Base-by-base conservation (phyloP, 352 stramenopile species). In the Phytophthora multivora region DNA sequence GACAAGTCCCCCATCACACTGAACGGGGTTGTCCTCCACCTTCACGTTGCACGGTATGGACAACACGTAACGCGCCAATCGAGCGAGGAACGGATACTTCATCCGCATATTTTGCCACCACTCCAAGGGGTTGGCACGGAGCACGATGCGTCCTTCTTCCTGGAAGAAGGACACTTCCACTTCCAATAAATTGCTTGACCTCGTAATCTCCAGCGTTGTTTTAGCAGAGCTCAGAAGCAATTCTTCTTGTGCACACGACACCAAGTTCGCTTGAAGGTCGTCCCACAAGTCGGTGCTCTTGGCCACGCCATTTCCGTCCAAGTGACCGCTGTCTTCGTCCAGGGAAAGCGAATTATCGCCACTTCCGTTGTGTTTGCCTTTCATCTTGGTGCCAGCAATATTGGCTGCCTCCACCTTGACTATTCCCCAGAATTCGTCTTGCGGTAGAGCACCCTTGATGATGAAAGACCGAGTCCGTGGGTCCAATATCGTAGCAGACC, bases 121-220 rank as follows among this genome's bases (percentile, higher is more conserved):
- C 54, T 90, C 81, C 10, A 91, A 74, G 8, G 83, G 81, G 30
- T 89, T 92, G 5, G 72, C 75, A 21, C 73, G 70, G 38, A 92
- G 55, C 28, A 63, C 69, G 30, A 92, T 89, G 11, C 70, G 69
- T 0, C 65, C 63, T 66, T 90, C 83, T 62, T 90, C 83, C 31
- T 90, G 81, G 38, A 91, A 88, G 43, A 90, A 91, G 9, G 81
- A 90, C 4, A 92, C 83, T 61, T 92, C 83, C 18, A 92, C 77
- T 59, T 92, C 81, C 3, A 92, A 53, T 46, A 90, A 64, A 41
- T 90, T 92, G n/a, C 66, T 89, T 4, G 81, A 90, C 57, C 90
- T 90, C 11, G 71, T 77, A 9, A 89, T 65, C 39, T 92, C 83
- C 9, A 90, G 33, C 6, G 81, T 73, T 10, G 83, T 82, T 66